A percentile compares a stretch with the other conserved stretches of the same genome.
phyloP scores from a whole-genome alignment of 1,139 yeast species.

The Geotrichum australiense region DNA sequence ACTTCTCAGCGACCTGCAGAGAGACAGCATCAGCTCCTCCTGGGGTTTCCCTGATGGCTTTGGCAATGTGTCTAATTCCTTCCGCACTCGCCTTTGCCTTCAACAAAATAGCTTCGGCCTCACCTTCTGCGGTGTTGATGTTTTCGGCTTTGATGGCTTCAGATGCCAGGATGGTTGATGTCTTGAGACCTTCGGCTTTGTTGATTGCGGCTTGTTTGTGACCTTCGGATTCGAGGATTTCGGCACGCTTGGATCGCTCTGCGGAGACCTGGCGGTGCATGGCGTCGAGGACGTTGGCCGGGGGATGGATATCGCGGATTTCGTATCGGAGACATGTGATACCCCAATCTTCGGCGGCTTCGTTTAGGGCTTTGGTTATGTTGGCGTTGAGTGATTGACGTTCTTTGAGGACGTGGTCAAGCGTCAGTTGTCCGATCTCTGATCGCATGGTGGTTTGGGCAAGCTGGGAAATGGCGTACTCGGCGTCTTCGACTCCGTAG shows the following conservation, averaged over 20 bases:
- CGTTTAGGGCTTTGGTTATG: constrained; percentile 73
- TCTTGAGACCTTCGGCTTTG: constrained; percentile 76
- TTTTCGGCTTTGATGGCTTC: constrained; percentile 60
- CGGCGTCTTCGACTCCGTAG: constrained; percentile 84
- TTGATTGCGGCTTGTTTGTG: constrained; percentile 70
- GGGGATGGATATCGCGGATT: constrained; percentile 84
- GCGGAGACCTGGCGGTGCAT: constrained; percentile 89
- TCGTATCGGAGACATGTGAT: constrained; percentile 78
- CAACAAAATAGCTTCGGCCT: constrained; percentile 57
- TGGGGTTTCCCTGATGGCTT: constrained; percentile 59
- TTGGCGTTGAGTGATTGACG: constrained; percentile 64
- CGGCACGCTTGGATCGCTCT: constrained; percentile 80
- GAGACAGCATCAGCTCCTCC: constrained; percentile 72
- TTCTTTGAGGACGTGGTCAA: constrained; percentile 72
- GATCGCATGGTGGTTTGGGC: constrained; percentile 91
- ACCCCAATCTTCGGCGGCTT: constrained; percentile 85
- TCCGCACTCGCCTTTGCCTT: constrained; percentile 73
- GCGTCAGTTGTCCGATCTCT: constrained; percentile 74
- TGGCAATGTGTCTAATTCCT: constrained; percentile 58
- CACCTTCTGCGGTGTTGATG: constrained; percentile 63
- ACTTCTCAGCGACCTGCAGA: constrained; percentile 75
- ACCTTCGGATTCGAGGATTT: constrained; percentile 82
- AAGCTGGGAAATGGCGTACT: constrained; percentile 75
- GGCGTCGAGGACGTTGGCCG: constrained; percentile 77
- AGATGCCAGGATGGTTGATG: constrained; percentile 59